Conservation (phyloP, 1,284 basidiomycete genomes). For the Kalmanozyma brasiliensis region DNA sequence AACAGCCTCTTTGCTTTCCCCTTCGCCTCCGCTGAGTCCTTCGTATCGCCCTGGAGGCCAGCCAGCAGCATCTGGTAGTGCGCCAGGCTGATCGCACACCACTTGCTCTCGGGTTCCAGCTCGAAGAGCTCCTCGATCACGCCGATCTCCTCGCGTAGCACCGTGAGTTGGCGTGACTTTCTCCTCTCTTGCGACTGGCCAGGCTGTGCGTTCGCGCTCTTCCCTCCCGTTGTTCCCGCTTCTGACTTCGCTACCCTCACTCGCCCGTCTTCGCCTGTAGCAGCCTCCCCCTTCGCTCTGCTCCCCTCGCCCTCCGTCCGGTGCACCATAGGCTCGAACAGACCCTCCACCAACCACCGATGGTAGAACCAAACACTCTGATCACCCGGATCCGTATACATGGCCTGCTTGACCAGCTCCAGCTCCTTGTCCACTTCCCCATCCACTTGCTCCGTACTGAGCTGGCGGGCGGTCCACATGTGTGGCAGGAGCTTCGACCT, state of each 20-base stretch:
- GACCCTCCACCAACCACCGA: slow-evolving; percentile 84
- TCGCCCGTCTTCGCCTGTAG: too few species aligned
- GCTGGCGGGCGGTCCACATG: slow-evolving; percentile 73
- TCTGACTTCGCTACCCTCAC: too few species aligned
- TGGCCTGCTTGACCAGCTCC: slow-evolving; percentile 88
- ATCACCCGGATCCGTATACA: slow-evolving; percentile 96
- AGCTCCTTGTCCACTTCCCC: slow-evolving; percentile 76
- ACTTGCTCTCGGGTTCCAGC: slow-evolving; percentile 92
- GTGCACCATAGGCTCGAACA: too few species aligned
- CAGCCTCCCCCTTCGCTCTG: too few species aligned
- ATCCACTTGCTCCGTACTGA: slow-evolving; percentile 67
- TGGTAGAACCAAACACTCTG: slow-evolving; percentile 99
- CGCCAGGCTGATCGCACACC: slow-evolving; percentile 69
- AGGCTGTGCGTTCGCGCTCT: too few species aligned
- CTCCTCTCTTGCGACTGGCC: neutral
- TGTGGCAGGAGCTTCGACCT: slow-evolving; percentile 82
- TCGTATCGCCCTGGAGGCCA: neutral
- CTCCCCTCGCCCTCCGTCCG: too few species aligned
- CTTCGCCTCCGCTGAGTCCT: neutral
- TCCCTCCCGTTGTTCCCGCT: too few species aligned
- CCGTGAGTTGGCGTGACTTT: slow-evolving; percentile 3
- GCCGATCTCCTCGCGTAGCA: slow-evolving; percentile 75
- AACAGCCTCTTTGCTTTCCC: slow-evolving; percentile 20
- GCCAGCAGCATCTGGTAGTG: slow-evolving; percentile 38
- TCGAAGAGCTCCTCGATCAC: slow-evolving; percentile 86